Percentiles rank a stretch among this genome's conserved stretches.
Evolutionary conservation across 257 asterid species (phyloP).

Genomic region (Handroanthus guayacan): DNA sequence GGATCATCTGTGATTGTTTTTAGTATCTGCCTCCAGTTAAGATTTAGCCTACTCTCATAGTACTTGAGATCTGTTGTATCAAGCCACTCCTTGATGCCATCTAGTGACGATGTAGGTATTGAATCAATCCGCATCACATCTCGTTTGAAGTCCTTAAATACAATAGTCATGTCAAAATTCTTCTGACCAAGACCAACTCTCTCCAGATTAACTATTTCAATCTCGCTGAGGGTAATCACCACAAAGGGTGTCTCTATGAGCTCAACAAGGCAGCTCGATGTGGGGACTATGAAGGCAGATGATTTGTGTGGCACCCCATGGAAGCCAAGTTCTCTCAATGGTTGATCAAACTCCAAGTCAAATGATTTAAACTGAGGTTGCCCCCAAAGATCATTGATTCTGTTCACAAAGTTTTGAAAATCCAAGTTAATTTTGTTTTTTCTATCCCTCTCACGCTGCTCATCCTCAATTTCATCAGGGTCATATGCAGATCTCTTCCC

Average conservation of each 20-base stretch:
- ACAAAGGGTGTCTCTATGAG: conserved; percentile 62
- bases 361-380: conserved; percentile 53
- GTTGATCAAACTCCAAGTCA: conserved; percentile 70
- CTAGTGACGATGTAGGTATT: conserved; percentile 61
- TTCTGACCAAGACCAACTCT: conserved; percentile 76
- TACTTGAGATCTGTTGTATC: conserved; percentile 67
- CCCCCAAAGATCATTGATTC: conserved; percentile 63
- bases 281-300: conserved; percentile 62
- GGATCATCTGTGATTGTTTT: conserved; percentile 62
- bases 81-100: conserved; percentile 75
- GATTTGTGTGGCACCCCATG: conserved; percentile 66
- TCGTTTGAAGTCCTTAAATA: conserved; percentile 69
- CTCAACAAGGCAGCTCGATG: conserved; percentile 66
- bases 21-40: conserved; percentile 62
- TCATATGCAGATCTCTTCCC: conserved; percentile 69
- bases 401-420: conserved; percentile 61
- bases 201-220: conserved; percentile 67
- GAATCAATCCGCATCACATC: conserved; percentile 68
- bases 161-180: conserved; percentile 70
- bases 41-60: conserved; percentile 73
- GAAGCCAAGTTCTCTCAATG: conserved; percentile 66
- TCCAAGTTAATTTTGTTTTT: conserved; percentile 65
- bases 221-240: conserved; percentile 57
- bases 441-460: conserved; percentile 64
- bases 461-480: conserved; percentile 81